phyloP scores from a whole-genome alignment of 176 grass and related monocot species.

The Luzula sylvatica region DNA sequence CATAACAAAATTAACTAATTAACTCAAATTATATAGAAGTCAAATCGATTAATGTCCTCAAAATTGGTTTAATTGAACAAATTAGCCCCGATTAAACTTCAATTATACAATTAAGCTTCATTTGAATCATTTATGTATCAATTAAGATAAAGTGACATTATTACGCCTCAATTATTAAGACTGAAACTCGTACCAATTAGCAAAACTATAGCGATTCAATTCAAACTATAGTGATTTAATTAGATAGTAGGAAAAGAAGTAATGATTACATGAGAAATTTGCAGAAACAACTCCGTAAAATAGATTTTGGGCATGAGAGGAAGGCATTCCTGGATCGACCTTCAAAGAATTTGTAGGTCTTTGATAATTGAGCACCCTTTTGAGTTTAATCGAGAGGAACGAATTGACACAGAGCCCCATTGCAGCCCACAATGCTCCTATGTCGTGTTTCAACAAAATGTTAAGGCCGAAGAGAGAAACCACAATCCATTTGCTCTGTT shows the following conservation, averaged over 20 bases:
- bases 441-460: constrained; percentile 5
- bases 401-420: constrained; percentile 16
- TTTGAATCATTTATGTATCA: too few relatives aligned
- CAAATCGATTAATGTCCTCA: background rate
- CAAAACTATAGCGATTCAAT: background rate
- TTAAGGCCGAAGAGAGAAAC: background rate
- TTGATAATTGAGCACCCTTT: constrained; percentile 6
- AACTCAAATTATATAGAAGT: background rate
- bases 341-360: constrained; percentile 1
- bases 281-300: constrained; percentile 1
- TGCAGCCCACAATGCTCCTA: constrained; percentile 1
- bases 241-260: background rate
- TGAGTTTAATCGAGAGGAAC: constrained; percentile 13
- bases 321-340: constrained; percentile 7
- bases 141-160: too few relatives aligned
- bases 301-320: constrained; percentile 6
- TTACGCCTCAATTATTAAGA: too few relatives aligned
- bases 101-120: too few relatives aligned
- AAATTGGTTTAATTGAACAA: background rate
- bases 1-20: background rate
- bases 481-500: constrained; percentile 13
- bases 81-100: too few relatives aligned
- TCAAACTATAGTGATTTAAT: background rate
- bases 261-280: constrained; percentile 6
- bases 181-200: background rate